phyloP scores from a whole-genome alignment of 495 filamentous ascomycete genomes.

The Trichoderma asperelloides region DNA sequence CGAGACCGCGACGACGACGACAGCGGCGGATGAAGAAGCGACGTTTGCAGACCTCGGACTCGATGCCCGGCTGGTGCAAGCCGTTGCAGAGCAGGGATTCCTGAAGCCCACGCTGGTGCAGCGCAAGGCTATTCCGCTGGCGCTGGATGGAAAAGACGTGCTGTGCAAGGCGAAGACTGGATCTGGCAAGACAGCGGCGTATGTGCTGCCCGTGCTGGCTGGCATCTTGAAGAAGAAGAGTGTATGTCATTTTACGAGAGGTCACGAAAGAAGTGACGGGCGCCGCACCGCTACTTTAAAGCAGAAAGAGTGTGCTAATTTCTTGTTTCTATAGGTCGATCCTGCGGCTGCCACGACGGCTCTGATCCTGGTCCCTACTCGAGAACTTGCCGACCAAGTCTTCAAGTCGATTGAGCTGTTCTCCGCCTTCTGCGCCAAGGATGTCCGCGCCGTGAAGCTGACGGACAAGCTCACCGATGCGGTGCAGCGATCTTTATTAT shows the following conservation, averaged over 20 bases:
- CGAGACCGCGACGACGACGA: constrained; percentile 8
- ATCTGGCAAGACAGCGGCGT: constrained; percentile 94
- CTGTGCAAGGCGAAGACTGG: constrained; percentile 86
- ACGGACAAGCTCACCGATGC: constrained; percentile 80
- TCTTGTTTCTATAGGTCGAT: constrained; percentile 22
- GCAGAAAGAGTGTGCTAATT: background rate
- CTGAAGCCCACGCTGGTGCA: constrained; percentile 79
- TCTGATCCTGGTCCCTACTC: constrained; percentile 86
- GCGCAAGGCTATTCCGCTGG: constrained; percentile 76
- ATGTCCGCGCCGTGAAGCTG: constrained; percentile 71
- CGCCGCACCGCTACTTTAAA: too few relatives aligned
- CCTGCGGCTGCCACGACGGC: constrained; percentile 41
- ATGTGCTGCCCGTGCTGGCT: constrained; percentile 83
- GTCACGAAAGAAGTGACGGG: too few relatives aligned
- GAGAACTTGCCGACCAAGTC: constrained; percentile 88
- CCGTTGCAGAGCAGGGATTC: constrained; percentile 74
- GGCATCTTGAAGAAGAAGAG: constrained; percentile 67
- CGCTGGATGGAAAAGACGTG: constrained; percentile 85
- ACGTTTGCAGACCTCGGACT: constrained; percentile 57
- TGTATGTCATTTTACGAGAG: too few relatives aligned
- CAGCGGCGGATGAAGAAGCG: constrained; percentile 11
- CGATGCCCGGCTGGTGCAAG: constrained; percentile 78
- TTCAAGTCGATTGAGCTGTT: constrained; percentile 63
- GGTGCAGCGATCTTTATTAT: constrained; percentile 75
- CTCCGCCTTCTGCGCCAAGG: constrained; percentile 73